Evolutionary conservation across 73 alveolate genomes (phyloP).

Genomic region (Paramecium octaurelia): DNA sequence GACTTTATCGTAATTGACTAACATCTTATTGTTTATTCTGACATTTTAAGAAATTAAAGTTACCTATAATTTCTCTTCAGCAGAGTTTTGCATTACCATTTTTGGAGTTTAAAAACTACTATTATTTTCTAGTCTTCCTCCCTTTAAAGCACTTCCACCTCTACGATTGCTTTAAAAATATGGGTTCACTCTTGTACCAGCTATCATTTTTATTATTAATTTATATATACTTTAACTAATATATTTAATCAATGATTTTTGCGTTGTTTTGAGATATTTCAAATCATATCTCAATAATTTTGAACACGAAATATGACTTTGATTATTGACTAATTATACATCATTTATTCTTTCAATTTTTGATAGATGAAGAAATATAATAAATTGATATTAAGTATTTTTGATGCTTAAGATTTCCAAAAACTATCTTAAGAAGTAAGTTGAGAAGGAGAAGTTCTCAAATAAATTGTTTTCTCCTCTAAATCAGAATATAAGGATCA

Average conservation of each 20-base stretch:
- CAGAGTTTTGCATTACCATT: neutral
- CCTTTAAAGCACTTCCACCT: neutral
- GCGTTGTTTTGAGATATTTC: neutral
- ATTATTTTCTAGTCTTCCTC: neutral
- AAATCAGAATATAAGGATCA: no score
- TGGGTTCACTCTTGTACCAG: neutral
- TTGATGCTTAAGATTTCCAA: no score
- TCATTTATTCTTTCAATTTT: neutral
- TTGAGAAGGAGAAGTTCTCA: no score
- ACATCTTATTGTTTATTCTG: neutral
- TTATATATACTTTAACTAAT: neutral
- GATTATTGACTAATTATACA: neutral
- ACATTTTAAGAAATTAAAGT: neutral
- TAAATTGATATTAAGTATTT: no score
- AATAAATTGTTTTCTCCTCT: no score
- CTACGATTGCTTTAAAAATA: neutral
- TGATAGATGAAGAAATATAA: no score
- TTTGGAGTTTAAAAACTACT: neutral
- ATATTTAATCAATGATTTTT: neutral
- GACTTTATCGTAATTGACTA: neutral
- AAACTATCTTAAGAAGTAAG: no score
- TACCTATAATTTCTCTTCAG: neutral
- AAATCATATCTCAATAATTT: neutral
- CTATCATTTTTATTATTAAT: neutral
- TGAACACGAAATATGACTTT: neutral